A percentile compares a stretch with the other conserved stretches of the same genome.
phyloP scores from a whole-genome alignment of 371 early-diverging fungal genomes.

The Batrachochytrium dendrobatidis region DNA sequence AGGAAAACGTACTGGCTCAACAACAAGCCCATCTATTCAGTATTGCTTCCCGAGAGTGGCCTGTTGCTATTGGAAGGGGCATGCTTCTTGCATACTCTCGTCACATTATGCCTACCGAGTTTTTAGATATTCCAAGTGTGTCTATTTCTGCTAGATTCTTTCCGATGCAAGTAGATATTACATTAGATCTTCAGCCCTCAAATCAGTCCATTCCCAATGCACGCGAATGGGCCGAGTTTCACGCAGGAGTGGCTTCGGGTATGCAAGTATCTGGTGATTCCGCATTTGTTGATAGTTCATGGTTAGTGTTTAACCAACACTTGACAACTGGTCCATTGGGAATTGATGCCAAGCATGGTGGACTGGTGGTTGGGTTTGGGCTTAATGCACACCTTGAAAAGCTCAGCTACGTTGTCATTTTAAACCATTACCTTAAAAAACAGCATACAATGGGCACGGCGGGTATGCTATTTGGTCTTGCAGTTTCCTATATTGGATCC shows the following conservation, averaged over 20 bases:
- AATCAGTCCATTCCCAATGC: neutral
- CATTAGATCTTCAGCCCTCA: neutral
- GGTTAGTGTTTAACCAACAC: neutral
- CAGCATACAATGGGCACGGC: neutral
- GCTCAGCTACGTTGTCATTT: neutral
- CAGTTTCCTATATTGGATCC: conserved; percentile 63
- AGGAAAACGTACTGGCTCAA: neutral
- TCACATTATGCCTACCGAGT: neutral
- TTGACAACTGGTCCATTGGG: neutral
- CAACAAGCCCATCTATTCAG: neutral
- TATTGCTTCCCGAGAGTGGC: neutral
- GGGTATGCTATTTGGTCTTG: conserved; percentile 55
- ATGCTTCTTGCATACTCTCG: neutral
- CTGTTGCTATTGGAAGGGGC: neutral
- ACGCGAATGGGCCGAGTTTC: neutral
- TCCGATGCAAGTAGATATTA: neutral
- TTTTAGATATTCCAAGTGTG: neutral
- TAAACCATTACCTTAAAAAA: neutral
- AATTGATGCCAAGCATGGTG: neutral
- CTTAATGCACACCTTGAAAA: neutral
- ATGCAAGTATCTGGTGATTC: neutral
- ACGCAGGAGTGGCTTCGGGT: neutral
- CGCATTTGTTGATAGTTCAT: neutral
- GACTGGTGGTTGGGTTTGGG: neutral
- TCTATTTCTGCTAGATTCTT: neutral